phyloP scores from a whole-genome alignment of 257 asterid species.

The Salvia miltiorrhiza region DNA sequence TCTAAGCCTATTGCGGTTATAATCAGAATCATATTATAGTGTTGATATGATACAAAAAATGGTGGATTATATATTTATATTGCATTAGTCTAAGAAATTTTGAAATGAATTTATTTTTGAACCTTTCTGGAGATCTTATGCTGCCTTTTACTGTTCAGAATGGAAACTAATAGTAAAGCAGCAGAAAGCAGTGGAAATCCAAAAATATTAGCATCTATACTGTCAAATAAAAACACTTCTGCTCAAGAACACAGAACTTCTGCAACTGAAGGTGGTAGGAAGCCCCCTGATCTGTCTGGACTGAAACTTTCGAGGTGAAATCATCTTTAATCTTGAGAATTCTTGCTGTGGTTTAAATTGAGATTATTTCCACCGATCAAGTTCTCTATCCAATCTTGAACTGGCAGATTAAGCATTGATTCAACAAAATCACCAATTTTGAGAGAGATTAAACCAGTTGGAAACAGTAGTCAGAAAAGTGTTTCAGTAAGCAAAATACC shows the following conservation, averaged over 20 bases:
- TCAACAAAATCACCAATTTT: conserved; percentile 32
- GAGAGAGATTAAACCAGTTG: conserved; percentile 36
- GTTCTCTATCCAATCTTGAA: conserved; percentile 24
- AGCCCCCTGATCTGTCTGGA: conserved; percentile 34
- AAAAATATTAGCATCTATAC: conserved; percentile 28
- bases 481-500: conserved; percentile 26
- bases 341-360: conserved; percentile 16
- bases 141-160: conserved; percentile 33
- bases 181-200: conserved; percentile 33
- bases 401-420: too few species aligned
- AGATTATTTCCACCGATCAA: neutral
- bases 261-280: conserved; percentile 34
- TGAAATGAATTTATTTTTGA: conserved; percentile 16
- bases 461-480: conserved; percentile 32
- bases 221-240: conserved; percentile 27
- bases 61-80: neutral
- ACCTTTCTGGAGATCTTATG: conserved; percentile 35
- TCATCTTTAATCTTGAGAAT: conserved; percentile 6
- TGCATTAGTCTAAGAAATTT: conserved; percentile 9
- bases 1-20: neutral
- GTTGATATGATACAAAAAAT: neutral
- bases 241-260: conserved; percentile 29
- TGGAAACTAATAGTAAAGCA: conserved; percentile 35
- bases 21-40: neutral
- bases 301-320: conserved; percentile 53